Percentiles rank a stretch among this genome's conserved stretches.
These are phyloP conservation scores for Noccaea bulbosa DNA, from an alignment of 345 rosid species.

Conservation along the genomic window DNA sequence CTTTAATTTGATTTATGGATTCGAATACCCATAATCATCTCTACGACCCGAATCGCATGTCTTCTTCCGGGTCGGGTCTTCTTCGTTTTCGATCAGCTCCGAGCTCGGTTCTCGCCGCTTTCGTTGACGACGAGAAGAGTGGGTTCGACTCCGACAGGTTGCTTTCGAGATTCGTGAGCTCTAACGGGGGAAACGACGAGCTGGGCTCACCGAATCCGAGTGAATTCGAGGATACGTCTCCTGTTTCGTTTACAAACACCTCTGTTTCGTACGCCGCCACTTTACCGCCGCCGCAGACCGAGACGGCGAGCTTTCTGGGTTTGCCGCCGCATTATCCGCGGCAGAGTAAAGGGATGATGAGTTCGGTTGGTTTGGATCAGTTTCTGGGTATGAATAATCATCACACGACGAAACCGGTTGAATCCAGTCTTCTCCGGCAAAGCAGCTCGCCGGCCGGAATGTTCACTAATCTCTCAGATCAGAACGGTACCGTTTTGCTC, in stretches of 20 bases:
- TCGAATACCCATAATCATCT: constrained; percentile 55
- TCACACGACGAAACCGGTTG: constrained; percentile 49
- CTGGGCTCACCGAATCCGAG: constrained; percentile 29
- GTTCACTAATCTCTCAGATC: constrained; percentile 61
- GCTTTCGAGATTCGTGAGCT: constrained; percentile 51
- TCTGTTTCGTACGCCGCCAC: constrained; percentile 43
- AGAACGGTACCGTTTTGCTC: constrained; percentile 62
- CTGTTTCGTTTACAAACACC: constrained; percentile 36
- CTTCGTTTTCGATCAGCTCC: constrained; percentile 90
- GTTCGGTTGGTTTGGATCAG: constrained; percentile 59
- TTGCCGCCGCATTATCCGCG: constrained; percentile 90
- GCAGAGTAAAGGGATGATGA: constrained; percentile 50
- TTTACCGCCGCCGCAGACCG: constrained; percentile 31
- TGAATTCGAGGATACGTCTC: constrained; percentile 46
- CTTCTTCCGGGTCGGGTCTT: constrained; percentile 58
- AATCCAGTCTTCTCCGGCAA: constrained; percentile 64
- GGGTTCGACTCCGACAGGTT: constrained; percentile 49
- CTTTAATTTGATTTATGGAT: constrained; percentile 53
- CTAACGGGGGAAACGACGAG: constrained; percentile 43
- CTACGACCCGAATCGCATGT: constrained; percentile 45
- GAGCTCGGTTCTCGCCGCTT: constrained; percentile 57
- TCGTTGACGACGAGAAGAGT: constrained; percentile 45
- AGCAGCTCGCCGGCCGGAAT: constrained; percentile 85
- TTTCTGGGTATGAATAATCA: constrained; percentile 49
- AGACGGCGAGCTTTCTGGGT: constrained; percentile 54